Base-by-base conservation (phyloP, 148 eudicot genomes). In the Nepenthes mirabilis region DNA sequence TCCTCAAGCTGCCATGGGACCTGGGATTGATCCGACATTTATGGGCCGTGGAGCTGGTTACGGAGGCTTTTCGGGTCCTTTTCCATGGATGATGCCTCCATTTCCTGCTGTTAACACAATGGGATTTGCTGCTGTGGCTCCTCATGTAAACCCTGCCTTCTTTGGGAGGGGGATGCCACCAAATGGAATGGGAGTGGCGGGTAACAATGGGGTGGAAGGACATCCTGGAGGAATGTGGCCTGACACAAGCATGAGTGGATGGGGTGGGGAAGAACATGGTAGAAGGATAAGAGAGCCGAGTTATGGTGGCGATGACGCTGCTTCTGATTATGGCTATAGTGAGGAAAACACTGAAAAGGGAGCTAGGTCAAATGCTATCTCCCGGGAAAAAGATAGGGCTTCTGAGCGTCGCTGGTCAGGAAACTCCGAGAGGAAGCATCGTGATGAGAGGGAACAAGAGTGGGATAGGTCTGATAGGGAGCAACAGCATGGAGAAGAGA, bases 111-210 rank as follows among this genome's bases (percentile, higher is more conserved):
- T 83, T 59, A 84, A 84, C 70, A 66, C 84, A 6, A 82, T 90
- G 91, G 97, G 97, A 54, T 67, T 86, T 61, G 68, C 88, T 64
- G 97, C 89, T 58, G 95, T 90, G 69, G 91, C 97, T 63, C 97
- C 95, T 69, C 97, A 90, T 73, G 89, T 90, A 36, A 90, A 90
- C 71, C 97, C 95, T 36, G 91, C 95, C 37, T 90, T 90, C 60
- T 90, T 90, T 56, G 82, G 80, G 52, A 76, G 97, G 37, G 97
- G 89, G 49, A 87, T 90, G 95, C 64, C 67, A 37, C 73, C 80
- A 43, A 82, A 79, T 69, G 91, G 91, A 52, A 90, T 90, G 97
- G 83, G 84, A 23, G 82, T 84, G 89, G 81, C 85, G 86, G 84
- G 82, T 51, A 65, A 60, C 45, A 61, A 66, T 47, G 97, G 91